Conservation (phyloP, 2,329 filamentous ascomycete genomes). For the Didymella lethalis region DNA sequence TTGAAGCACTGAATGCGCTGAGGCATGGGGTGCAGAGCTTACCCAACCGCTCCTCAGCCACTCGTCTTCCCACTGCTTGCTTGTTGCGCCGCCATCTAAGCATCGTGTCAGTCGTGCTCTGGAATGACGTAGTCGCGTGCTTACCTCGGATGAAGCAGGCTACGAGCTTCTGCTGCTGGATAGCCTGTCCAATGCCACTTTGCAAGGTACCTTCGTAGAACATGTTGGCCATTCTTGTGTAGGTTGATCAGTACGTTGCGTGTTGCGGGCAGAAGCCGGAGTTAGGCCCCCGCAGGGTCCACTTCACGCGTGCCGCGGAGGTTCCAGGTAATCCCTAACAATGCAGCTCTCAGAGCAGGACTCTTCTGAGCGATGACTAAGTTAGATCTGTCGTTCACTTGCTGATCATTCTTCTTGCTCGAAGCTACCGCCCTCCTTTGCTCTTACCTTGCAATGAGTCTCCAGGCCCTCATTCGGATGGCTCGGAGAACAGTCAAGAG, state of each 20-base stretch:
- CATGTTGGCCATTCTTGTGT: slow-evolving; percentile 59
- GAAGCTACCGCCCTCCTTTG: no score
- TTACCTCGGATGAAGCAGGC: slow-evolving; percentile 84
- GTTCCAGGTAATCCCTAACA: background rate
- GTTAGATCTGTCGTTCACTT: no score
- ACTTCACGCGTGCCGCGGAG: slow-evolving; percentile 7
- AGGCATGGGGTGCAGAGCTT: slow-evolving; percentile 9
- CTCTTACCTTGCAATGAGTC: no score
- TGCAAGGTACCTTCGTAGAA: slow-evolving; percentile 84
- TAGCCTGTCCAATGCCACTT: slow-evolving; percentile 78
- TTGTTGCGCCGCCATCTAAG: slow-evolving; percentile 73
- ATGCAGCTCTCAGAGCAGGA: background rate
- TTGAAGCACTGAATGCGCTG: no score
- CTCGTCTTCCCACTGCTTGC: slow-evolving; percentile 74
- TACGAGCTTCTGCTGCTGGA: slow-evolving; percentile 78
- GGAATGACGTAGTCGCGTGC: slow-evolving; percentile 3
- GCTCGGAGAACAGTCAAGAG: no score
- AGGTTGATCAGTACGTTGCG: slow-evolving; percentile 17
- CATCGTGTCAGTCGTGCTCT: slow-evolving; percentile 3
- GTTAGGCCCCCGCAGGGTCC: slow-evolving; percentile 10
- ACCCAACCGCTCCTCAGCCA: slow-evolving; percentile 61
- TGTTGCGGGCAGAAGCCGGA: slow-evolving; percentile 13
- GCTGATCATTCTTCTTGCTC: no score
- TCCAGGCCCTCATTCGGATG: no score
- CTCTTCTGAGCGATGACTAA: background rate